Conservation (phyloP, 371 early-diverging fungal species). For the Globomyces sp. region DNA sequence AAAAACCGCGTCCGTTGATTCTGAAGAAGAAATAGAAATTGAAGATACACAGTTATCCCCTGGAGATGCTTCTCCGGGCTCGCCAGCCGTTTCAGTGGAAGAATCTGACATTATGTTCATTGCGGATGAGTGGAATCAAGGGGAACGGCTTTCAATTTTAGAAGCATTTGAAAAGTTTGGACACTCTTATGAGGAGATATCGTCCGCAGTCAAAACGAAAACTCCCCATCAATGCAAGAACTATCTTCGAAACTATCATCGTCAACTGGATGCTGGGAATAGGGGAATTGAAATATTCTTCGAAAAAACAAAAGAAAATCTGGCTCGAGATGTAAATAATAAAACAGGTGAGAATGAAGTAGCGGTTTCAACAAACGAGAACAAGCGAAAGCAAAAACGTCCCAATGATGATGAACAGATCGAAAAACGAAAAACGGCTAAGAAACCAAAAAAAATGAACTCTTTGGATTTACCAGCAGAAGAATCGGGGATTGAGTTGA, state of each 20-base stretch:
- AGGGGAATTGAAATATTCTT: too few relatives aligned
- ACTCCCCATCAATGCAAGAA: neutral
- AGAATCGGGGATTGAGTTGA: neutral
- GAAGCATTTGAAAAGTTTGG: neutral
- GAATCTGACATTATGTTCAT: too few relatives aligned
- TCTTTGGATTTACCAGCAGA: neutral
- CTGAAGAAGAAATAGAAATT: neutral
- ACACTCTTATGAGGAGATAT: neutral
- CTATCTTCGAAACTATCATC: too few relatives aligned
- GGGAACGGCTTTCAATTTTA: too few relatives aligned
- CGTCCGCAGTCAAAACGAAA: neutral
- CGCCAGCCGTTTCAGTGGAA: too few relatives aligned
- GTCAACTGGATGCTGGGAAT: too few relatives aligned
- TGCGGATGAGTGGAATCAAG: too few relatives aligned
- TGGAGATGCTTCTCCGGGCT: too few relatives aligned
- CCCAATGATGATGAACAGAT: constrained; percentile 47
- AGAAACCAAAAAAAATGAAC: neutral
- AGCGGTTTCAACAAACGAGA: constrained; percentile 19
- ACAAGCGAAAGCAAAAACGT: constrained; percentile 17
- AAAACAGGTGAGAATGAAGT: constrained; percentile 4
- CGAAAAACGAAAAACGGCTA: neutral
- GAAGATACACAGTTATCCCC: too few relatives aligned
- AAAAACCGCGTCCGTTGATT: neutral
- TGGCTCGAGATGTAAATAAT: neutral
- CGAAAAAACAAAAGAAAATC: neutral